These are phyloP conservation scores for Striga asiatica DNA, from an alignment of 257 asterid genomes.

Conservation along the genomic window DNA sequence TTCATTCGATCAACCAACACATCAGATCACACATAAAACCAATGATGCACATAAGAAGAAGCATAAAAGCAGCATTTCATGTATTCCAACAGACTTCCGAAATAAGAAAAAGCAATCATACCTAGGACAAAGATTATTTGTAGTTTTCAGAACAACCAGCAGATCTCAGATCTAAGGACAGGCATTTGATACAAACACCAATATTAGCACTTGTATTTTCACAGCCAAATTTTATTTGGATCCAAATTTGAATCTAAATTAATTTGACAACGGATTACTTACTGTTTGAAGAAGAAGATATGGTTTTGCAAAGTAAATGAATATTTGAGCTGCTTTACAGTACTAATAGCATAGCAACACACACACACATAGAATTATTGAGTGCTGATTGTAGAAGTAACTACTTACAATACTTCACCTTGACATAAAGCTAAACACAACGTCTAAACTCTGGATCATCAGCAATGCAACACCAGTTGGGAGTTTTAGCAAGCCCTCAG, in stretches of 20 bases:
- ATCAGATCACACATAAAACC: no score
- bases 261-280: no score
- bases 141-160: neutral
- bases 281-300: neutral
- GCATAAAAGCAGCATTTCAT: no score
- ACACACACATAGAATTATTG: neutral
- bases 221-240: neutral
- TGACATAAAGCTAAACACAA: slow-evolving; percentile 53
- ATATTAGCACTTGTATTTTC: neutral
- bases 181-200: neutral
- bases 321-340: no score
- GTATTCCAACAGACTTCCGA: no score
- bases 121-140: no score
- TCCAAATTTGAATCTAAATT: no score
- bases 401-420: no score
- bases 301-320: neutral
- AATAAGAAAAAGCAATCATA: no score
- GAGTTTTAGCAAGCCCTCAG: slow-evolving; percentile 59
- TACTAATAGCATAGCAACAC: neutral
- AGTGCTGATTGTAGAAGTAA: no score
- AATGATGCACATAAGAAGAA: no score
- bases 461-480: slow-evolving; percentile 66
- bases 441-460: slow-evolving; percentile 47
- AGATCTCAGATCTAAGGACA: neutral
- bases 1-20: no score